phyloP scores from a whole-genome alignment of 352 stramenopile genomes.

The Phytopythium aichiense region DNA sequence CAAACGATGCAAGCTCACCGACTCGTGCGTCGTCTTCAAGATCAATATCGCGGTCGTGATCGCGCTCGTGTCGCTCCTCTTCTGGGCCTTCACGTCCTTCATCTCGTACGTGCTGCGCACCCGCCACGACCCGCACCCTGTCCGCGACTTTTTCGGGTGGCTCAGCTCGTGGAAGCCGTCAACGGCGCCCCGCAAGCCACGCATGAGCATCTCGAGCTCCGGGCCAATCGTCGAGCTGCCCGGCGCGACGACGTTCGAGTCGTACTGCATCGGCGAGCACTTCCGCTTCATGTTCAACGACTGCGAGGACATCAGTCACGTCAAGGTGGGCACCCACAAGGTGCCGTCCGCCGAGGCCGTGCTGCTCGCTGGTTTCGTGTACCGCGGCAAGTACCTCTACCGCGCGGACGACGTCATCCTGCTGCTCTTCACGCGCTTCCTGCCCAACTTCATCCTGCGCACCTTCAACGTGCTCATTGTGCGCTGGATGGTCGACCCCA shows the following conservation, averaged over 20 bases:
- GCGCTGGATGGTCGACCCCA: constrained; percentile 16
- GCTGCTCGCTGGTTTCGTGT: constrained; percentile 2
- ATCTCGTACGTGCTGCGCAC: constrained; percentile 21
- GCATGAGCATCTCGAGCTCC: constrained; percentile 6
- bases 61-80: constrained; percentile 3
- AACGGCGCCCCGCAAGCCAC: neutral
- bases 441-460: constrained; percentile 9
- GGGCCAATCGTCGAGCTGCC: constrained; percentile 2
- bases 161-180: neutral
- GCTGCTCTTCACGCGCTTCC: constrained; percentile 6
- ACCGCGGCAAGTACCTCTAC: constrained; percentile 7
- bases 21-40: constrained; percentile 22
- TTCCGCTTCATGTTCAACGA: constrained; percentile 9
- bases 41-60: constrained; percentile 14
- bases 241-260: constrained; percentile 8
- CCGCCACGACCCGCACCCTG: constrained; percentile 18
- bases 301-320: constrained; percentile 8
- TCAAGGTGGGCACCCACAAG: neutral
- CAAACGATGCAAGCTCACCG: constrained; percentile 21
- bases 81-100: constrained; percentile 17
- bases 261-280: constrained; percentile 7
- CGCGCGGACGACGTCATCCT: constrained; percentile 7
- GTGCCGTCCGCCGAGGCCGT: constrained; percentile 4
- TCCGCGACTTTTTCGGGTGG: constrained; percentile 2
- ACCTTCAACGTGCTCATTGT: constrained; percentile 15